These are phyloP conservation scores for Fusarium sp. DNA, from an alignment of 2,329 filamentous ascomycete genomes.

Conservation along the genomic window DNA sequence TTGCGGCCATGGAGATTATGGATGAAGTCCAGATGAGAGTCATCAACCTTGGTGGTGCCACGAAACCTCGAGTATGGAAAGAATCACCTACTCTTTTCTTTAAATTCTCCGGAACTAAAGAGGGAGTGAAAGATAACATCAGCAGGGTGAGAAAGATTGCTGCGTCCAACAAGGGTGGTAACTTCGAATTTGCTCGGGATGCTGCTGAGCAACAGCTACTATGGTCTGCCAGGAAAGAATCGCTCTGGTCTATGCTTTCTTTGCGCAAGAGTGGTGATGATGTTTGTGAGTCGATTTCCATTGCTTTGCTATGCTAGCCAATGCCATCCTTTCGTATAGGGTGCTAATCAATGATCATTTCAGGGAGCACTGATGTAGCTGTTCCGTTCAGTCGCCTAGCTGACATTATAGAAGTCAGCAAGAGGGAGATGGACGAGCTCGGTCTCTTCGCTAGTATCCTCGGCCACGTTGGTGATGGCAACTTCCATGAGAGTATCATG, in stretches of 20 bases:
- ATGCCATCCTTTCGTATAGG: background rate
- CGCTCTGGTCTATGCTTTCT: constrained; percentile 84
- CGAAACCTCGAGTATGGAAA: constrained; percentile 75
- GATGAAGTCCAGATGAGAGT: constrained; percentile 89
- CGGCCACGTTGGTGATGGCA: constrained; percentile 92
- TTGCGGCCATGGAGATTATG: constrained; percentile 87
- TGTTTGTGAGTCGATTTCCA: constrained; percentile 63
- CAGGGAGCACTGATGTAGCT: constrained; percentile 84
- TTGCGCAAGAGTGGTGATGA: constrained; percentile 73
- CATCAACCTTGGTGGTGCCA: constrained; percentile 79
- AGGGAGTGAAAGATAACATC: constrained; percentile 83
- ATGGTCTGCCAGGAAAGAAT: constrained; percentile 85
- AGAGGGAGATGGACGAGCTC: constrained; percentile 87
- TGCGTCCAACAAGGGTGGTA: constrained; percentile 69
- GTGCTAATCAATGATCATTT: background rate
- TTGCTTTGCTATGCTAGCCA: background rate
- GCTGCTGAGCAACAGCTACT: constrained; percentile 77
- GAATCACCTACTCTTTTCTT: constrained; percentile 84
- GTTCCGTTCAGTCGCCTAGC: constrained; percentile 81
- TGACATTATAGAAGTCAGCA: constrained; percentile 83
- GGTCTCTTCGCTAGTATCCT: constrained; percentile 89
- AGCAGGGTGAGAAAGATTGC: constrained; percentile 74
- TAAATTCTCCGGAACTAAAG: constrained; percentile 84
- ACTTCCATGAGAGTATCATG: constrained; percentile 94
- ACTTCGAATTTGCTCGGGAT: constrained; percentile 81